Base-by-base conservation (phyloP, 208 protist genomes). In the Crithidia thermophila region DNA sequence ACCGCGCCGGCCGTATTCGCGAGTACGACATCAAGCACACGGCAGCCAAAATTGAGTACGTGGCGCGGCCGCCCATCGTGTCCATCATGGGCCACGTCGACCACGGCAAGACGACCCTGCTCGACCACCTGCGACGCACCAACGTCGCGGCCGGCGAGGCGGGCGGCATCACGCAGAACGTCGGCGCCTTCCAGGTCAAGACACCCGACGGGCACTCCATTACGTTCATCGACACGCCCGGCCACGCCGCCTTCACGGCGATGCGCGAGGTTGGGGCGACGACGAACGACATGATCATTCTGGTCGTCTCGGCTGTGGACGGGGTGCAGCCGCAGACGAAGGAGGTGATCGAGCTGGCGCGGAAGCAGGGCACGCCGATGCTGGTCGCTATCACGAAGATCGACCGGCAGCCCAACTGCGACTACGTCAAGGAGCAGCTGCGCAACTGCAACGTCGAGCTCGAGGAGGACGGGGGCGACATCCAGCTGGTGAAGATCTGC, bases 11-110 rank as follows among this genome's bases (percentile, higher is more conserved):
- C 21, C 68, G 84, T 55, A 91, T 94, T 50, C 72, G 75, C 18
- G 86, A 94, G 70, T 89, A 88, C 55, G 88, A 96, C 67, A 88
- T 96, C 58, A 94, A 94, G 69, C 82, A 87, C 74, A 89, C 81
- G 0, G 91, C 91, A 3, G 72, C 88, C 20, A 84, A 93, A 59
- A 86, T 97, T 45, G 55, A 81, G 42, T 94, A 95, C 67, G 39
- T 67, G 10, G 42, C 85, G 27, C 80, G 97, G 6, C 86, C 97
- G 28, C 98, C 98, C 1, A 82, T 99, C 27, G 98, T 99, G 0
- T 98, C 97, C 10, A 94, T 99, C 40, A 99, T 99, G 96, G 98
- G 98, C n/a, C 98, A 99, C 74, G 98, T 99, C 31, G 98, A 99
- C 71, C 98, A 99, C 65, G 98, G 98, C 47, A 99, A 99, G 79